Percentiles rank a stretch among this genome's conserved stretches.
phyloP scores from a whole-genome alignment of 176 grass and related monocot species.

The Oryza brachyantha region DNA sequence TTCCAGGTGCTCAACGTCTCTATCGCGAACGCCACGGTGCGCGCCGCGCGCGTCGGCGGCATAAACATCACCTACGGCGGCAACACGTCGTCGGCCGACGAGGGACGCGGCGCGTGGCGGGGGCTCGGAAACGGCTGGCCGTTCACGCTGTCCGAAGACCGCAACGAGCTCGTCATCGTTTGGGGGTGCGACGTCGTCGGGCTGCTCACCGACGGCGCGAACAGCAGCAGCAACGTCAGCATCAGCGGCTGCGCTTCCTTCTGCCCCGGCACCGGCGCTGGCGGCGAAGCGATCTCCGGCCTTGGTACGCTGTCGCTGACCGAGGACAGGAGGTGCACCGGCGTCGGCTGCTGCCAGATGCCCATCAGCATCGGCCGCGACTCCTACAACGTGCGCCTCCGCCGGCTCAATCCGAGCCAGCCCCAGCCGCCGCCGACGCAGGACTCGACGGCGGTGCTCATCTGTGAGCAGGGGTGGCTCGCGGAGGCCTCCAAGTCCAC shows the following conservation, averaged over 20 bases:
- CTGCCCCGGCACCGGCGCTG: background rate
- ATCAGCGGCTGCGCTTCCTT: slow-evolving; percentile 26
- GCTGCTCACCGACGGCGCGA: background rate
- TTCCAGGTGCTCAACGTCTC: slow-evolving; percentile 20
- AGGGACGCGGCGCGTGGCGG: background rate
- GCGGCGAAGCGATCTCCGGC: background rate
- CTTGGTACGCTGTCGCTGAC: background rate
- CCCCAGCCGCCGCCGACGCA: background rate
- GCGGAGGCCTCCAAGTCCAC: background rate
- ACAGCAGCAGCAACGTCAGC: background rate
- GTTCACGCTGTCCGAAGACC: background rate
- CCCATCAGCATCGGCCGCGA: background rate
- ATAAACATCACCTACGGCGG: slow-evolving; percentile 15
- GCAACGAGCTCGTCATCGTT: slow-evolving; percentile 1
- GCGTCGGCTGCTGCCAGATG: slow-evolving; percentile 21
- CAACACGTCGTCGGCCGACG: background rate
- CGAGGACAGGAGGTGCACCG: background rate
- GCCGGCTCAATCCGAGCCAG: background rate
- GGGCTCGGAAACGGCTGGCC: background rate
- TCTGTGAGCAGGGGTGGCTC: background rate
- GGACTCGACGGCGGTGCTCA: background rate
- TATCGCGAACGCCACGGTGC: slow-evolving; percentile 8
- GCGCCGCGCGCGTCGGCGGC: background rate
- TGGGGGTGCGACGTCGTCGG: background rate
- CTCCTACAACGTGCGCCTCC: background rate